phyloP scores from a whole-genome alignment of 306 rosid genomes.

The Vachellia collinsii region DNA sequence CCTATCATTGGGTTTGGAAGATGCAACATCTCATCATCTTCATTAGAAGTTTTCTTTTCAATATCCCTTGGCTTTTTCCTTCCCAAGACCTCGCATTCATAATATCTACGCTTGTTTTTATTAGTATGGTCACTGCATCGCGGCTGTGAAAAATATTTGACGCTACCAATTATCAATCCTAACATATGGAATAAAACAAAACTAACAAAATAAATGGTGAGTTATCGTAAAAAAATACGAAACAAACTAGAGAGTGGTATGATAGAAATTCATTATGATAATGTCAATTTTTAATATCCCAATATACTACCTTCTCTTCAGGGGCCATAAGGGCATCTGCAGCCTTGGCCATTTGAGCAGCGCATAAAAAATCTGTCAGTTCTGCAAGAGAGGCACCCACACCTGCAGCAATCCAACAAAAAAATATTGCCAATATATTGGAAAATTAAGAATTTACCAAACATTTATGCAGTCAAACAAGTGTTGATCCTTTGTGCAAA shows the following conservation, averaged over 20 bases:
- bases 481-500: neutral
- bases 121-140: constrained; percentile 39
- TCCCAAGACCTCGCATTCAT: constrained; percentile 57
- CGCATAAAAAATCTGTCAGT: constrained; percentile 74
- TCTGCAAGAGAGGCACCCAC: constrained; percentile 60
- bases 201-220: constrained; percentile 12
- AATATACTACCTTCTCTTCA: constrained; percentile 66
- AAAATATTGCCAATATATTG: constrained; percentile 31
- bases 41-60: constrained; percentile 44
- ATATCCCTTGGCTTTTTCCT: constrained; percentile 53
- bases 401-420: constrained; percentile 57
- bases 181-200: constrained; percentile 10
- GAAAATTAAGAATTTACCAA: constrained; percentile 2
- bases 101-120: constrained; percentile 58
- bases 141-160: constrained; percentile 58
- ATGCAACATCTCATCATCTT: constrained; percentile 75
- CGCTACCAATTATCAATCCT: constrained; percentile 20
- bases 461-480: neutral
- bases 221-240: neutral
- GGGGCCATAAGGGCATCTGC: constrained; percentile 60
- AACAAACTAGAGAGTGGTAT: constrained; percentile 9
- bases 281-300: neutral
- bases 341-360: constrained; percentile 75
- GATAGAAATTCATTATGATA: constrained; percentile 19
- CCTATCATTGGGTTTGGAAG: constrained; percentile 92